phyloP scores from a whole-genome alignment of 192 early-diverging fungal genomes.

The Coemansia guatemalensis region DNA sequence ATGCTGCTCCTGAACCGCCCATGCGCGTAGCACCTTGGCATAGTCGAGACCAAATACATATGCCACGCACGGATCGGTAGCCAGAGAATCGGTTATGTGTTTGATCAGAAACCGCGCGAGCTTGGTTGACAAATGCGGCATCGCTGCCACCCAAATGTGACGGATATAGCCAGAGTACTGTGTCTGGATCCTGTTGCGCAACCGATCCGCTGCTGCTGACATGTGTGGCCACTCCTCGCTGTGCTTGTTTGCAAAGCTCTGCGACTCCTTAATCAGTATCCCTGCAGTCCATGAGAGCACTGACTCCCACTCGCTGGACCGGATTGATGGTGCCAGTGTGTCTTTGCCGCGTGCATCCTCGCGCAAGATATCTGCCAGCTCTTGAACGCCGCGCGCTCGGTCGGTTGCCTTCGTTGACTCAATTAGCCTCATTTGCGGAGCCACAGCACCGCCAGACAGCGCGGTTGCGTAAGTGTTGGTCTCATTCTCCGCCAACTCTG shows the following conservation, averaged over 20 bases:
- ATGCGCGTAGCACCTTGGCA: slow-evolving; percentile 41
- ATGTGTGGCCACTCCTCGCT: slow-evolving; percentile 32
- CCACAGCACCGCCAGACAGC: slow-evolving; percentile 20
- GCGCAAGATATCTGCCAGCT: slow-evolving; percentile 36
- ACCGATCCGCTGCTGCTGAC: slow-evolving; percentile 20
- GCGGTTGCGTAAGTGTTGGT: neutral
- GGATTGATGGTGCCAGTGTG: slow-evolving; percentile 25
- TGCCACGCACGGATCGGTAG: slow-evolving; percentile 29
- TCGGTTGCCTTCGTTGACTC: slow-evolving; percentile 49
- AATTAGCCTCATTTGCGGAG: slow-evolving; percentile 28
- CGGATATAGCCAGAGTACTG: slow-evolving; percentile 41
- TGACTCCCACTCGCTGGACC: slow-evolving; percentile 24
- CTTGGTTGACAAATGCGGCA: slow-evolving; percentile 39
- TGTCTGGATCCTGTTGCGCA: slow-evolving; percentile 40
- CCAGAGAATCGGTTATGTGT: slow-evolving; percentile 37
- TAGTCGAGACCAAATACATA: slow-evolving; percentile 40
- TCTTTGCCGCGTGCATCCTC: slow-evolving; percentile 24
- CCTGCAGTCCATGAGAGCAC: slow-evolving; percentile 47
- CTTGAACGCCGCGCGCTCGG: slow-evolving; percentile 36
- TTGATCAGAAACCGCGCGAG: slow-evolving; percentile 37
- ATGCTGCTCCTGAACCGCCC: slow-evolving; percentile 43
- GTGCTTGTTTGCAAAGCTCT: slow-evolving; percentile 38
- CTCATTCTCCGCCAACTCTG: slow-evolving; percentile 14
- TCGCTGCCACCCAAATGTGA: slow-evolving; percentile 48
- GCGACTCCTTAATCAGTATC: slow-evolving; percentile 42